Evolutionary conservation across 306 rosid genomes (phyloP), one percentile per base, ranked within the genome.

Genomic region (Begonia loranthoides): DNA sequence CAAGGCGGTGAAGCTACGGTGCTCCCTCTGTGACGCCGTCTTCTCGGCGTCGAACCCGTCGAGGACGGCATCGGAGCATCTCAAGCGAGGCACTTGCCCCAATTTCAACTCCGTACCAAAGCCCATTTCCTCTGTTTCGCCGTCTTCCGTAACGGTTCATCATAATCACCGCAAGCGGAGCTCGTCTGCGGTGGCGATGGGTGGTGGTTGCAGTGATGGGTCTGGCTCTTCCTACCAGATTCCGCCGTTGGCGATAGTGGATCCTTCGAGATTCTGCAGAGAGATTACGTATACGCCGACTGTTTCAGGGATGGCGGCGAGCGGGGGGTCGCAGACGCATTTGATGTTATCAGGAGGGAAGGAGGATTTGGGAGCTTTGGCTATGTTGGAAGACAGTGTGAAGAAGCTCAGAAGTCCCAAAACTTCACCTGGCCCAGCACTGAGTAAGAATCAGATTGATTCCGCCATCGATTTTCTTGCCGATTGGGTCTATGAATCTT

Each of bases 41-140:
- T 89, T 89, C 76, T 89, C 97, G 1, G 97, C 97, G 12, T 89
- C 97, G 0, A 89, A 89, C 57, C 97, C 97, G 4, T 89, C 97
- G 0, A 74, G 97, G 10, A 89, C 97, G 0, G 97, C 97, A 17
- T 89, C 97, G 5, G 97, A 89, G 58, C 97, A 89, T 47, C 81
- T 89, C n/a, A 89, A 89, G 72, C 93, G 97, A 0, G 97, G 97
- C 15, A 84, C 95, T 12, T 89, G 97, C 66, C 87, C 97, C 64
- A 84, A 89, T 72, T 89, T 84, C 68, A 73, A 62, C 71, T 65
- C 87, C 12, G 70, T 61, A 0, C 74, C 70, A 8, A 79, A 75
- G 54, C 97, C 97, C 64, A 77, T 79, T 70, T 84, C 95, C 17
- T 72, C 95, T n/a, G 62, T 82, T 49, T 79, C 93, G 0, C 87